Conservation (phyloP, 1,284 basidiomycete genomes). For the Moesziomyces sp. region DNA sequence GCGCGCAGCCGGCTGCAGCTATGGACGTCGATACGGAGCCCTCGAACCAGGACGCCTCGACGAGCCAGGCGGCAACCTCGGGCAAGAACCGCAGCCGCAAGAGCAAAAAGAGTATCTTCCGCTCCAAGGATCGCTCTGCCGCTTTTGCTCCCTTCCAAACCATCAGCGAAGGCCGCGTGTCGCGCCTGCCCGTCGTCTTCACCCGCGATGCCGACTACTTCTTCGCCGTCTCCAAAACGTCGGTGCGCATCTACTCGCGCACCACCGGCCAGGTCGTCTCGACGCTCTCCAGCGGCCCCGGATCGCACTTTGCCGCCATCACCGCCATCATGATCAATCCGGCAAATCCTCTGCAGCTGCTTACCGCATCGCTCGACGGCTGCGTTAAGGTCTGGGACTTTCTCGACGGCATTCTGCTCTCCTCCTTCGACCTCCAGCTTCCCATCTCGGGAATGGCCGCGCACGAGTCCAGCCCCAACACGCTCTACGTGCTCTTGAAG, state of each 20-base stretch:
- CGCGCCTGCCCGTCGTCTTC: slow-evolving; percentile 43
- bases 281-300: slow-evolving; percentile 53
- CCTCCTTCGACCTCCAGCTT: slow-evolving; percentile 71
- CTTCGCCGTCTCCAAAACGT: slow-evolving; percentile 56
- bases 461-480: slow-evolving; percentile 76
- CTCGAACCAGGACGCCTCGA: slow-evolving; percentile 7
- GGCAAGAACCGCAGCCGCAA: slow-evolving; percentile 21
- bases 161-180: slow-evolving; percentile 43
- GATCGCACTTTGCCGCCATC: slow-evolving; percentile 55
- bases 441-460: slow-evolving; percentile 80
- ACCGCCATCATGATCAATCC: slow-evolving; percentile 84
- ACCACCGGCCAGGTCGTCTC: slow-evolving; percentile 61
- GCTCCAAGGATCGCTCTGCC: slow-evolving; percentile 17
- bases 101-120: slow-evolving; percentile 20
- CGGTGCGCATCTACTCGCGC: slow-evolving; percentile 60
- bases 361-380: slow-evolving; percentile 86
- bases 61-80: slow-evolving; percentile 16
- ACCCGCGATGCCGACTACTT: slow-evolving; percentile 58
- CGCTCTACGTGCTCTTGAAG: slow-evolving; percentile 76
- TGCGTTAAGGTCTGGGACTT: slow-evolving; percentile 92
- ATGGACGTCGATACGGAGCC: slow-evolving; percentile 6
- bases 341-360: slow-evolving; percentile 86
- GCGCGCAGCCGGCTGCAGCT: neutral
- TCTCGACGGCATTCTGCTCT: slow-evolving; percentile 82
- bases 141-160: slow-evolving; percentile 41